Evolutionary conservation across 495 filamentous ascomycete genomes (phyloP), one percentile per base, ranked within the genome.

Genomic region (Parachaetomium inaequale): DNA sequence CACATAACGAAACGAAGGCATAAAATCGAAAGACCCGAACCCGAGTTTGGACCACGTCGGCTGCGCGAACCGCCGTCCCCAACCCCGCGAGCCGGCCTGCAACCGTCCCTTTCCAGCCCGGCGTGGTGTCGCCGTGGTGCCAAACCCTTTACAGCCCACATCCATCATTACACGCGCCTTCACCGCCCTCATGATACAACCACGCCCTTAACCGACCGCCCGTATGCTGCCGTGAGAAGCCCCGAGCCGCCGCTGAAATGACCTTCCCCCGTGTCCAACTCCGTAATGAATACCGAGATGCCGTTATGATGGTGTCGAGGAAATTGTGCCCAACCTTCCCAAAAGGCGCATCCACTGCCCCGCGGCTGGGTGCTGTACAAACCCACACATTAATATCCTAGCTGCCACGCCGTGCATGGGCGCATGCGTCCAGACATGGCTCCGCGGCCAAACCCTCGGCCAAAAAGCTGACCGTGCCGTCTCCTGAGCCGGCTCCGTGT

Each of bases 271-370:
- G 46, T 46, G 59, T 68, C 53, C 58, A 72, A 75, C 71, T 73
- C 70, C 65, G 67, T 69, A 71, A 71, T 73, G 66, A 66, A 66
- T 63, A 69, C 66, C 63, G 64, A 72, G 60, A 69, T 69, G 61
- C 64, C 71, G 65, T 63, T 64, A 66, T 64, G 66, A 68, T 63
- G 65, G 49, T 61, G 59, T 54, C 40, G 53, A 61, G 49, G 50
- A 52, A 49, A 57, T 14, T 40, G 40, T 12, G 42, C 43, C 45
- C 57, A 55, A 34, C 36, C 43, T 12, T 59, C 32, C 55, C 51
- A 55, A 58, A 26, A 36, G 23, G 31, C 25, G 14, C 11, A 8
- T 4, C 45, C 12, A n/a, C 21, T 14, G 32, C 7, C 47, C 43
- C 31, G 32, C 19, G 23, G 61, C 32, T 32, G 19, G 8, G 32